Conservation (phyloP, 1,284 basidiomycete genomes). For the Heterobasidion parviporum region DNA sequence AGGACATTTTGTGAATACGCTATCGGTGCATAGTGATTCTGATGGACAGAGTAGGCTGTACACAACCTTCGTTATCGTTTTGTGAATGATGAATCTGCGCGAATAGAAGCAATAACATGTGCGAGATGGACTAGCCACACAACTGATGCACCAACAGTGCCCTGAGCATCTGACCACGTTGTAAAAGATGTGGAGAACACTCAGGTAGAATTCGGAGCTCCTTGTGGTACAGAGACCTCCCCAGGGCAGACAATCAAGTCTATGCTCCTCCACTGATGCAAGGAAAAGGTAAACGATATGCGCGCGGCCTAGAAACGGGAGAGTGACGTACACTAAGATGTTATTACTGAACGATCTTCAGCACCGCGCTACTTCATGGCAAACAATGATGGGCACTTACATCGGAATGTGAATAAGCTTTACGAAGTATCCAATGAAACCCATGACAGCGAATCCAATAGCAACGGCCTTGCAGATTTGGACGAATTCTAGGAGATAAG, state of each 20-base stretch:
- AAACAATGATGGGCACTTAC: constrained; percentile 39
- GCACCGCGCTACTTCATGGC: constrained; percentile 8
- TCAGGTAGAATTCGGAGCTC: no score
- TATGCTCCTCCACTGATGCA: constrained; percentile 61
- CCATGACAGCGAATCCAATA: constrained; percentile 94
- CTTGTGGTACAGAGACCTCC: background rate
- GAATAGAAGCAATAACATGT: no score
- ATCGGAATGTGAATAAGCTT: constrained; percentile 96
- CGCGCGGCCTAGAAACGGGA: background rate
- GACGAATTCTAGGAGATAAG: constrained; percentile 62
- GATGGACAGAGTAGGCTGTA: no score
- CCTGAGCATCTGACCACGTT: no score
- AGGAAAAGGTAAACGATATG: constrained; percentile 4
- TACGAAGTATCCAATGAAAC: constrained; percentile 95
- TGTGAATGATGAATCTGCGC: no score
- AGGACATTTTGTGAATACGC: no score
- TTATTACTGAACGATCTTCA: constrained; percentile 63
- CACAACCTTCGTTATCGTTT: no score
- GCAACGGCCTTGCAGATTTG: constrained; percentile 93
- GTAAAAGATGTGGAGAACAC: no score
- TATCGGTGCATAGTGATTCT: no score
- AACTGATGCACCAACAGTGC: no score
- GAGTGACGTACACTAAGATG: constrained; percentile 78
- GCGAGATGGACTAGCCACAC: no score
- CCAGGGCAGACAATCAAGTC: constrained; percentile 2